These are phyloP conservation scores for Colletotrichum camelliae DNA, from an alignment of 2,329 filamentous ascomycete species.

Conservation along the genomic window DNA sequence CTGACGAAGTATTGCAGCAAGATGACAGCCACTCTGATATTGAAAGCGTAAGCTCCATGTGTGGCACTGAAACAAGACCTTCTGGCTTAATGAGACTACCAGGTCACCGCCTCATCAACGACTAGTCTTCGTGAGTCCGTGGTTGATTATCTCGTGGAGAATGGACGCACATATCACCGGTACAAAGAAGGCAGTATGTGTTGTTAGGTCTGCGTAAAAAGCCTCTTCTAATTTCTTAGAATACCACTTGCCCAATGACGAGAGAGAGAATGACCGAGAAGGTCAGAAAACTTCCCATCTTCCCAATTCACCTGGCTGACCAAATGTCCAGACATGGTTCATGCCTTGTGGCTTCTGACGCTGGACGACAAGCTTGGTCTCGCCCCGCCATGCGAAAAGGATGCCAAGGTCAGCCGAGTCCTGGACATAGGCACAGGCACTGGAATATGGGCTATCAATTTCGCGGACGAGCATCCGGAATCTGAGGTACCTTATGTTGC, in stretches of 20 bases:
- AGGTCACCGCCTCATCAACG: background rate
- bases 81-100: too few species aligned
- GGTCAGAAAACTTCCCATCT: too few species aligned
- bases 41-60: background rate
- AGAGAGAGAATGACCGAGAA: background rate
- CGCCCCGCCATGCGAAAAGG: slow-evolving; percentile 25
- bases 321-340: background rate
- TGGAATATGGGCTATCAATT: slow-evolving; percentile 28
- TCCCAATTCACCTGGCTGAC: too few species aligned
- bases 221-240: too few species aligned
- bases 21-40: background rate
- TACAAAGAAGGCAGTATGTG: slow-evolving; percentile 23
- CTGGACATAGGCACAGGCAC: slow-evolving; percentile 29
- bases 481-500: background rate
- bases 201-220: too few species aligned
- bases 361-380: background rate
- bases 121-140: background rate
- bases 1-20: too few species aligned
- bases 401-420: slow-evolving; percentile 6
- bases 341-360: background rate
- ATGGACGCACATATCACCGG: background rate
- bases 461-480: slow-evolving; percentile 32
- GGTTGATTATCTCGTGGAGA: background rate
- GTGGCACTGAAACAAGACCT: too few species aligned
- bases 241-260: background rate